Evolutionary conservation across 208 protist species (phyloP).

Genomic region (Crithidia acanthocephali): DNA sequence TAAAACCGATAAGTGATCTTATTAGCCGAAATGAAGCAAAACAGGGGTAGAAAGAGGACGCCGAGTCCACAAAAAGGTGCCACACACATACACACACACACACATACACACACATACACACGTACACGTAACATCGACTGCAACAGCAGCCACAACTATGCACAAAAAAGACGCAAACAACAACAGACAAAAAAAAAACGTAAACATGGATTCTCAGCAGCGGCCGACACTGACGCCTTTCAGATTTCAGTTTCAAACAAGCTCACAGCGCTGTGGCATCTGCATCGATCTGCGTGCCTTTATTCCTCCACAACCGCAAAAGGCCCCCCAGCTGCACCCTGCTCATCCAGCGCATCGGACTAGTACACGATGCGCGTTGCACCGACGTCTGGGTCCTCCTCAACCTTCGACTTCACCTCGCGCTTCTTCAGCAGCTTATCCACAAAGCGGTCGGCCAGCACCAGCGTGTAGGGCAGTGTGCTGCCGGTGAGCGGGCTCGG

Average conservation of each 20-base stretch:
- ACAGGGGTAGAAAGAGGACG: too few relatives aligned
- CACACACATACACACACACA: background rate
- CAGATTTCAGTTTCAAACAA: too few relatives aligned
- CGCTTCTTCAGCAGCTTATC: slow-evolving; percentile 64
- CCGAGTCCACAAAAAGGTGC: too few relatives aligned
- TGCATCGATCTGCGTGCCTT: too few relatives aligned
- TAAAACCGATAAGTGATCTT: too few relatives aligned
- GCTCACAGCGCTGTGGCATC: too few relatives aligned
- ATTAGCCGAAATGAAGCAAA: too few relatives aligned
- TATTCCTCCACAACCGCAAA: too few relatives aligned
- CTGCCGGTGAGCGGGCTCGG: slow-evolving; percentile 51
- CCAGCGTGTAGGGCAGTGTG: slow-evolving; percentile 71
- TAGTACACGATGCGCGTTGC: slow-evolving; percentile 76
- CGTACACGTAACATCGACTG: background rate
- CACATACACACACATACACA: background rate
- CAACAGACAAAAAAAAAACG: background rate
- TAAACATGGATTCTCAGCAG: background rate
- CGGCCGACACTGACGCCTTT: too few relatives aligned
- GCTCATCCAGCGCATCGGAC: too few relatives aligned
- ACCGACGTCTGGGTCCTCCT: slow-evolving; percentile 30
- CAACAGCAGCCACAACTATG: background rate
- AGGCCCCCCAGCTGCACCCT: too few relatives aligned
- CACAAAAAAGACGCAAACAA: background rate
- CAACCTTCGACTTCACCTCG: slow-evolving; percentile 44
- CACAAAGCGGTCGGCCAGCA: slow-evolving; percentile 65